These are phyloP conservation scores for Globisporangium heterothallicum DNA, from an alignment of 352 stramenopile genomes.

Conservation along the genomic window DNA sequence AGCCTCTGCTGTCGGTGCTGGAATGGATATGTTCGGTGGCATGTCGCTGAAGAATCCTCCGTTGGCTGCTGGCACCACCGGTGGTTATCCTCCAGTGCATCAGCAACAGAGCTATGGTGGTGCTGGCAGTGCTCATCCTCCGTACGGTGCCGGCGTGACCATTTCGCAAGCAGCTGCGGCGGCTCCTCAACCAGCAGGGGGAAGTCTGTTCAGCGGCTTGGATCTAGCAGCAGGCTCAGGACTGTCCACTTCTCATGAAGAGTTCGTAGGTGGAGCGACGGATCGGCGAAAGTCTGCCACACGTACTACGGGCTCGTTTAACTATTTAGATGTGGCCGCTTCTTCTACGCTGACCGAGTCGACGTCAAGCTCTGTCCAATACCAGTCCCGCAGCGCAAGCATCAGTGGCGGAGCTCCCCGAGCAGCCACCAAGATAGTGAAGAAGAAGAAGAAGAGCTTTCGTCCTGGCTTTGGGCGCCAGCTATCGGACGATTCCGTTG, in stretches of 20 bases:
- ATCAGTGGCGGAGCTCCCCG: conserved; percentile 19
- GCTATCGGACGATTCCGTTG: conserved; percentile 78
- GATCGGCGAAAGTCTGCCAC: conserved; percentile 37
- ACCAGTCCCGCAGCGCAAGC: conserved; percentile 17
- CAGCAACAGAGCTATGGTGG: conserved; percentile 22
- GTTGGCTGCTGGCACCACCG: not conserved
- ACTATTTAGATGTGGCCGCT: conserved; percentile 50
- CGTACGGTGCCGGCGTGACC: conserved; percentile 12
- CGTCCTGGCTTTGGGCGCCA: conserved; percentile 77
- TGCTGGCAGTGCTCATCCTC: not conserved
- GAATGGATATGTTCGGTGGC: conserved; percentile 68
- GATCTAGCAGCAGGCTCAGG: conserved; percentile 29
- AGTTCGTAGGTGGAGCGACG: conserved; percentile 7
- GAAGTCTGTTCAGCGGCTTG: conserved; percentile 43
- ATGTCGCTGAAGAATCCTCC: conserved; percentile 54
- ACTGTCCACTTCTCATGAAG: conserved; percentile 17
- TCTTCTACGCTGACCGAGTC: conserved; percentile 8
- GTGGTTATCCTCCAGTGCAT: conserved; percentile 3
- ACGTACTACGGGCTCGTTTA: conserved; percentile 42
- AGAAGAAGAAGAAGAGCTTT: conserved; percentile 87
- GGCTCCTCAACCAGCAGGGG: not conserved
- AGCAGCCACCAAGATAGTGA: conserved; percentile 49
- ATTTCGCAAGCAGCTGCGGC: conserved; percentile 1
- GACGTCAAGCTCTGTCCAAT: conserved; percentile 16
- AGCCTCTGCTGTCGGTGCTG: conserved; percentile 7